These are phyloP conservation scores for Hypomontagnella submonticulosa DNA, from an alignment of 495 filamentous ascomycete genomes.

Conservation along the genomic window DNA sequence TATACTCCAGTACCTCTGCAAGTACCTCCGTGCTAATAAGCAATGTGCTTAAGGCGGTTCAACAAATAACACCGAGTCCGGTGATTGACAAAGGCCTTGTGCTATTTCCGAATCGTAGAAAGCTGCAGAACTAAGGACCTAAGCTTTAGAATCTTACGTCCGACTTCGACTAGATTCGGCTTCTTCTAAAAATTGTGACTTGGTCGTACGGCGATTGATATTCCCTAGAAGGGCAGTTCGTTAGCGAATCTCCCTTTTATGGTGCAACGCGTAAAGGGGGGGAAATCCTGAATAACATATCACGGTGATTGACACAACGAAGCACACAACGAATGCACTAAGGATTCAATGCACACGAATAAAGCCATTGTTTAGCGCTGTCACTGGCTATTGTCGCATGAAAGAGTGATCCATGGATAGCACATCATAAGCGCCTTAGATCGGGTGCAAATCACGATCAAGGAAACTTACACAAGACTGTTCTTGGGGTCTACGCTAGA, in stretches of 20 bases:
- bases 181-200: slow-evolving; percentile 9
- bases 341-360: too few species aligned
- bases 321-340: too few species aligned
- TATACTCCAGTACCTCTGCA: not conserved
- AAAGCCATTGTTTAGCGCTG: not conserved
- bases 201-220: slow-evolving; percentile 1
- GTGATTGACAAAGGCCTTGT: slow-evolving; percentile 14
- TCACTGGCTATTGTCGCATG: slow-evolving; percentile 23
- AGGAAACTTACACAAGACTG: slow-evolving; percentile 37
- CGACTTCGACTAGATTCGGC: slow-evolving; percentile 20
- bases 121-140: not conserved
- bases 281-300: not conserved
- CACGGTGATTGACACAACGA: not conserved
- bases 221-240: slow-evolving; percentile 20
- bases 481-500: slow-evolving; percentile 21
- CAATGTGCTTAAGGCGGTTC: slow-evolving; percentile 10
- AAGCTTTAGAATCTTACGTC: slow-evolving; percentile 13
- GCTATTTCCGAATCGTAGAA: slow-evolving; percentile 35
- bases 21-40: not conserved
- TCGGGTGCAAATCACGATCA: slow-evolving; percentile 27
- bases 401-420: slow-evolving; percentile 11
- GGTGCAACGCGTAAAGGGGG: slow-evolving; percentile 9
- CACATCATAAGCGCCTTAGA: slow-evolving; percentile 7
- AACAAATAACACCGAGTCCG: slow-evolving; percentile 30
- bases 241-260: slow-evolving; percentile 25